A percentile compares a stretch with the other conserved stretches of the same genome.
phyloP scores from a whole-genome alignment of 257 asterid genomes.

The Echium plantagineum region DNA sequence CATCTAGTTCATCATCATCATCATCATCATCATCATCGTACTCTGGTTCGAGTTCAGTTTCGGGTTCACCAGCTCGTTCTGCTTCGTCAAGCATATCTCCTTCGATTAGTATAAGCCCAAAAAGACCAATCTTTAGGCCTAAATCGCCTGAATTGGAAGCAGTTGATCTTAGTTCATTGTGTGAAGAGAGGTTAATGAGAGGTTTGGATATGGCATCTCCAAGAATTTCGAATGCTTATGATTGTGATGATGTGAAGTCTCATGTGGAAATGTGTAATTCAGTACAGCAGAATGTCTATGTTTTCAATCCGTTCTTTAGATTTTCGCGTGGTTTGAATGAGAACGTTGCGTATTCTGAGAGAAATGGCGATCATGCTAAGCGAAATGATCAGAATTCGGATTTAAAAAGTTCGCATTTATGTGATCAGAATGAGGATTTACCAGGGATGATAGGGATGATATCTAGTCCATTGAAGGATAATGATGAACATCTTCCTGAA shows the following conservation, averaged over 20 bases:
- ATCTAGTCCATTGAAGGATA: slow-evolving; percentile 1
- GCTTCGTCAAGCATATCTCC: slow-evolving; percentile 14
- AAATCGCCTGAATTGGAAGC: too few species aligned
- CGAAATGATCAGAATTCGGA: too few species aligned
- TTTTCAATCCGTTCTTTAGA: too few species aligned
- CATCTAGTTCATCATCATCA: neutral
- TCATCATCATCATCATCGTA: neutral
- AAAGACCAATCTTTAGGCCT: neutral
- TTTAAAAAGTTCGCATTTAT: neutral
- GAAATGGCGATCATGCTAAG: slow-evolving; percentile 8
- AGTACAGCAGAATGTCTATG: neutral
- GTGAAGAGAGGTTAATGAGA: too few species aligned
- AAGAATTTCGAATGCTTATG: slow-evolving; percentile 15
- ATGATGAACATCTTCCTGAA: neutral
- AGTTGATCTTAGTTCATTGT: too few species aligned
- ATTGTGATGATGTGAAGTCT: slow-evolving; percentile 21
- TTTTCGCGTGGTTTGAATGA: too few species aligned
- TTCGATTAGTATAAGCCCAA: slow-evolving; percentile 18
- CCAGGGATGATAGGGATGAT: slow-evolving; percentile 9
- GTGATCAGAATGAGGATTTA: slow-evolving; percentile 19
- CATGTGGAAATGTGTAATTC: slow-evolving; percentile 6
- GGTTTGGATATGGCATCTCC: neutral
- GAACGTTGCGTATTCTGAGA: slow-evolving; percentile 19
- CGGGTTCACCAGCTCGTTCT: slow-evolving; percentile 14
- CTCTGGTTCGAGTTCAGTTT: slow-evolving; percentile 12